Base-by-base conservation (phyloP, 352 stramenopile genomes). In the Globisporangium nunn region DNA sequence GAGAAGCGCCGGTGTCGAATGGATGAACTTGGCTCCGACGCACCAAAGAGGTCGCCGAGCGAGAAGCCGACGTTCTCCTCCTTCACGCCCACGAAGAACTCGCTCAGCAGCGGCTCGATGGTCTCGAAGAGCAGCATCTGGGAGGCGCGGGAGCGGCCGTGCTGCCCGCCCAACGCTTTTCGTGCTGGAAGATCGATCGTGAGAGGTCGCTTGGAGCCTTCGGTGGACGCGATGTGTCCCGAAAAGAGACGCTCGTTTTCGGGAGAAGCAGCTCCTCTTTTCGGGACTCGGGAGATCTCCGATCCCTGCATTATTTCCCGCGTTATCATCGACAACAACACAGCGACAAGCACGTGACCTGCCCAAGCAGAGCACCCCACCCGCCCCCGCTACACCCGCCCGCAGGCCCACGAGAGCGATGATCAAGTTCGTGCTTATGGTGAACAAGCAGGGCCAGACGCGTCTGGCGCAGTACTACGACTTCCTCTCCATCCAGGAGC, bases 361-460 rank as follows among this genome's bases (percentile, higher is more conserved):
- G 23, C 23, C 23, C 23, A 23, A 23, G 23, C 23, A 23, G 23
- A 23, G 23, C 23, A 23, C 23, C 23, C 23, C 23, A 23, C 23
- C 23, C 23, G 23, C 23, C 23, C 23, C 23, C 23, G 33, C 33
- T 37, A 7, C 8, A 54, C 23, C 10, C 49, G 50, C 33, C 15
- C 23, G 23, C 23, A 23, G 23, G 23, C 23, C 23, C 23, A 23
- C 23, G 23, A 23, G 23, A 23, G 61, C 29, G 53, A 97, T 97
- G 90, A 96, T 98, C 66, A 96, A 97, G 77, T 98, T 98, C 67
- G 84, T 97, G 54, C 65, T 97, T 47, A 97, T 98, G 90, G 94
- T 98, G 57, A 98, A 99, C 78, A 99, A 99, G 80, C 97, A 99
- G 72, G 98, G 98, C 45, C 98, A 99, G 81, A 99, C 97, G 51